phyloP scores from a whole-genome alignment of 2,329 filamentous ascomycete species.

The Aureobasidium sp. region DNA sequence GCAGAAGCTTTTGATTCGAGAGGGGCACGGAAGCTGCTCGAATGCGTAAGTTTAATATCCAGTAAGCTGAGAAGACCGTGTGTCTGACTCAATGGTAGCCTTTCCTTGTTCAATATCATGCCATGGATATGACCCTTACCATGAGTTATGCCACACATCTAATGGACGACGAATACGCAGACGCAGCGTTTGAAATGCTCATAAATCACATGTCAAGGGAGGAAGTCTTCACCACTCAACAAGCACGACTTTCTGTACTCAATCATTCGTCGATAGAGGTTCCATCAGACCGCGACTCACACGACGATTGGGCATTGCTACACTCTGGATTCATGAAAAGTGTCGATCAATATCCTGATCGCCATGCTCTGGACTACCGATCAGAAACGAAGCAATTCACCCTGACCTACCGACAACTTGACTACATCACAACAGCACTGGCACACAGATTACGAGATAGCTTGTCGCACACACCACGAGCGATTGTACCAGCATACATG shows the following conservation, averaged over 20 bases:
- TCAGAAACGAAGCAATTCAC: neutral
- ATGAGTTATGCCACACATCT: neutral
- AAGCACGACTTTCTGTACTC: neutral
- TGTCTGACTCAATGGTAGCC: neutral
- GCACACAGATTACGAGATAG: neutral
- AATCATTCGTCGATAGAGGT: neutral
- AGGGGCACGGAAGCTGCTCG: neutral
- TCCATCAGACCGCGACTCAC: no score
- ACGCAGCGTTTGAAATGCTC: neutral
- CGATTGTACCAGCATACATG: neutral
- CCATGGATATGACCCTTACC: neutral
- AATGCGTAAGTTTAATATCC: neutral
- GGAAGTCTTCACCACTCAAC: neutral
- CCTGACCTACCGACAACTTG: neutral
- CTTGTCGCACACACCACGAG: neutral
- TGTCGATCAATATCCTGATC: neutral
- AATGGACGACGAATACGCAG: neutral
- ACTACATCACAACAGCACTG: neutral
- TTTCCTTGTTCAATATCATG: neutral
- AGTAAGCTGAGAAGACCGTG: no score
- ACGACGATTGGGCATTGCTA: no score
- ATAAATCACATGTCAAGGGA: neutral
- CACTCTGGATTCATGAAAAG: neutral
- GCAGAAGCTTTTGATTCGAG: neutral
- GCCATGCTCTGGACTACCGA: neutral